Evolutionary conservation across 2,329 filamentous ascomycete genomes (phyloP), one percentile per base, ranked within the genome.

Genomic region (Calonectria henricotiae): DNA sequence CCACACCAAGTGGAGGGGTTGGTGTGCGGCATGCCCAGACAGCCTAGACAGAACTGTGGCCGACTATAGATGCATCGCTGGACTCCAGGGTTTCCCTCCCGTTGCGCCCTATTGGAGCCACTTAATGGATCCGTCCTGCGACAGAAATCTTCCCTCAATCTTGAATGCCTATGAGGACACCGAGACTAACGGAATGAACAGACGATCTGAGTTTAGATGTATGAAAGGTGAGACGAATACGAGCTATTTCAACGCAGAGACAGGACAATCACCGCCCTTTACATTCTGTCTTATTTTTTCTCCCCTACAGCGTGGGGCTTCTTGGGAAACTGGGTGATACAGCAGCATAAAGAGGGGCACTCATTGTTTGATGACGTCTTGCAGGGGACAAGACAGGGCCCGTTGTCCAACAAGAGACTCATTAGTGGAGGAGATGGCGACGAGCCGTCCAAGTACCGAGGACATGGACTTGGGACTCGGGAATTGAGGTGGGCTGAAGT

Each of bases 381-480:
- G 49, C 65, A 67, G 46, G 62, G 69, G 37, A 58, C 43, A 68
- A 71, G 51, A 30, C 27, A 70, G 61, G 64, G 54, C 60, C 54
- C 65, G 41, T 61, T 70, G 46, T 69, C 69, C 62, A 67, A 65
- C 73, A 71, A 65, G 69, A 66, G 69, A 60, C 62, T 39, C 54
- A 39, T 61, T 32, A 61, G 47, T 67, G 64, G 54, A 71, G 65
- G 71, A 54, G 64, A 71, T 70, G 70, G 70, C 72, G 62, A 65
- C 51, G 71, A 71, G 68, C 69, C 67, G 71, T 73, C 62, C 61
- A 70, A 74, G 66, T 78, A 77, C 76, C 76, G 76, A 78, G 72
- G 76, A 78, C 76, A 76, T 77, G 76, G 76, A 76, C 76, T 72
- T 76, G 76, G 76, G 73, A 78, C 72, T 73, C 62, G 66, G 71